Evolutionary conservation across 1,284 basidiomycete genomes (phyloP).

Genomic region (Cutaneotrichosporon dermatis): DNA sequence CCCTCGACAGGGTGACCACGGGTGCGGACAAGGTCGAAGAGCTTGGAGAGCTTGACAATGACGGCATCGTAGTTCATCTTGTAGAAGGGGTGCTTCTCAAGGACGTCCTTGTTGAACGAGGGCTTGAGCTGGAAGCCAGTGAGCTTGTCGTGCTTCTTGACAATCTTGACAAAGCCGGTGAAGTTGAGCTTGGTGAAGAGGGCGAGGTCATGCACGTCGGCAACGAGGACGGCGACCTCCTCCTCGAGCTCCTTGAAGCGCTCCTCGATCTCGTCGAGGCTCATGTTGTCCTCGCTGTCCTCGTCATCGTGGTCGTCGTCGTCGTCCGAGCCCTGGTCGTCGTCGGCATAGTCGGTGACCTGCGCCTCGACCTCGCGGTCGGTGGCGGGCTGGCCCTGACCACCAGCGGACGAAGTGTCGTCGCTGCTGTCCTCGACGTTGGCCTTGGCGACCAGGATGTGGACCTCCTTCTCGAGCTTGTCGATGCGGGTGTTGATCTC

Average conservation of each 20-base stretch:
- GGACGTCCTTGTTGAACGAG: slow-evolving; percentile 76
- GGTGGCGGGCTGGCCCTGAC: background rate
- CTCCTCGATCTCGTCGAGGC: slow-evolving; percentile 74
- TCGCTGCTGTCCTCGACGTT: slow-evolving; percentile 43
- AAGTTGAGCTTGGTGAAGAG: slow-evolving; percentile 93
- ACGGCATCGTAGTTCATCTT: slow-evolving; percentile 63
- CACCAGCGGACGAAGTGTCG: slow-evolving; percentile 37
- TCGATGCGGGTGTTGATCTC: slow-evolving; percentile 76
- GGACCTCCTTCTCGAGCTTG: slow-evolving; percentile 73
- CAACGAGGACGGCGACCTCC: slow-evolving; percentile 90
- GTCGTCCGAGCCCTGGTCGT: slow-evolving; percentile 55
- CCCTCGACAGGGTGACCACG: slow-evolving; percentile 90
- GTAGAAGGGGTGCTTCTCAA: slow-evolving; percentile 94
- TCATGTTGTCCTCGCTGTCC: slow-evolving; percentile 49
- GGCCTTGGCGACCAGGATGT: slow-evolving; percentile 59
- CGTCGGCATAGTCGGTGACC: slow-evolving; percentile 53
- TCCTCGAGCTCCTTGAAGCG: slow-evolving; percentile 87
- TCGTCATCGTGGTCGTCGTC: slow-evolving; percentile 54
- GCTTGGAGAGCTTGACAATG: slow-evolving; percentile 91
- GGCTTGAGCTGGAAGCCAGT: slow-evolving; percentile 58
- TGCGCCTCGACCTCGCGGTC: slow-evolving; percentile 33
- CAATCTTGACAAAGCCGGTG: slow-evolving; percentile 98
- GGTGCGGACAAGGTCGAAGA: slow-evolving; percentile 94
- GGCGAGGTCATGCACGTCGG: slow-evolving; percentile 96
- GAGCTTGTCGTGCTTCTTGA: slow-evolving; percentile 80